Conservation (phyloP, 306 rosid species). For the Prinsepia uniflora region DNA sequence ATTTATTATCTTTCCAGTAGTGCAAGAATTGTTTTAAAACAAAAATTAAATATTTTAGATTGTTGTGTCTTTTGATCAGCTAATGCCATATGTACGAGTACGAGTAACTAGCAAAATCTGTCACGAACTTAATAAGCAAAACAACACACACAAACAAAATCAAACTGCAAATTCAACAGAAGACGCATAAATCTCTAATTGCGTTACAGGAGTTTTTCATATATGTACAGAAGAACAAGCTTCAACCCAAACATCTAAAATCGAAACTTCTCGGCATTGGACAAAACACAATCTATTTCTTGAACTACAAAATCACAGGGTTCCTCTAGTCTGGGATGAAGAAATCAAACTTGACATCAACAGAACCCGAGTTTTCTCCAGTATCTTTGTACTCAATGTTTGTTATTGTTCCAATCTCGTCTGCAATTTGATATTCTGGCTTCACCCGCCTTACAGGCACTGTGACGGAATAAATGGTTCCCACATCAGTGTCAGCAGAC, state of each 20-base stretch:
- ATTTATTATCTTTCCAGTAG: too few relatives aligned
- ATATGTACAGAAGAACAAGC: constrained; percentile 33
- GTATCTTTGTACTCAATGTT: constrained; percentile 85
- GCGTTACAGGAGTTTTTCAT: constrained; percentile 4
- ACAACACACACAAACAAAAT: constrained; percentile 6
- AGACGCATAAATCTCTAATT: constrained; percentile 14
- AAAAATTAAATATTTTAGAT: too few relatives aligned
- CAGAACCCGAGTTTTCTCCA: constrained; percentile 69
- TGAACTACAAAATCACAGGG: constrained; percentile 5
- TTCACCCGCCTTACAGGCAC: constrained; percentile 94
- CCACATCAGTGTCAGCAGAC: constrained; percentile 80
- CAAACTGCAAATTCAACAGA: constrained; percentile 12
- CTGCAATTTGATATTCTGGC: constrained; percentile 75
- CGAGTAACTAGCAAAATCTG: too few relatives aligned
- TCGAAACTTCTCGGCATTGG: constrained; percentile 2
- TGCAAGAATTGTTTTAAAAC: too few relatives aligned
- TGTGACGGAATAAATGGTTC: constrained; percentile 88
- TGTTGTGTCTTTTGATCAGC: too few relatives aligned
- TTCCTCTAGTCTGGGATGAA: constrained; percentile 44
- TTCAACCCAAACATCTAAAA: constrained; percentile 17
- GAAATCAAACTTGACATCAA: constrained; percentile 50
- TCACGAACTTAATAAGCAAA: too few relatives aligned
- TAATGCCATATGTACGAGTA: too few relatives aligned
- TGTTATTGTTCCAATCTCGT: constrained; percentile 69
- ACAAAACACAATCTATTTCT: constrained; percentile 9